These are phyloP conservation scores for Vitis hybrid DNA, from an alignment of 177 flowering plant genomes.

Conservation along the genomic window DNA sequence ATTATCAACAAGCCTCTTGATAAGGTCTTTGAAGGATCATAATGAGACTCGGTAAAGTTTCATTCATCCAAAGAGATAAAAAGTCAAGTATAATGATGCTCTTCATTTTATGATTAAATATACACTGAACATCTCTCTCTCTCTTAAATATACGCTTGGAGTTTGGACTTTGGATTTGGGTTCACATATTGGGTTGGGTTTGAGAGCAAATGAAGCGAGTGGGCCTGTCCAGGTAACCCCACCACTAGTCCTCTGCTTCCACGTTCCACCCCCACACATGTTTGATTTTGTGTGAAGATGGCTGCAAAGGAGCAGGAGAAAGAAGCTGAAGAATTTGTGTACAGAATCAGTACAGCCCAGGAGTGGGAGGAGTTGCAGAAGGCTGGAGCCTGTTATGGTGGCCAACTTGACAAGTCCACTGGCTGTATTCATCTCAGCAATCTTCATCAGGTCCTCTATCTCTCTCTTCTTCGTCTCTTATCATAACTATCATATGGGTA, in stretches of 20 bases:
- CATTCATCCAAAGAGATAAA: too few relatives aligned
- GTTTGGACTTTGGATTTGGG: too few relatives aligned
- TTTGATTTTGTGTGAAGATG: slow-evolving; percentile 8
- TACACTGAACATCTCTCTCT: too few relatives aligned
- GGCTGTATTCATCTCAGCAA: slow-evolving; percentile 82
- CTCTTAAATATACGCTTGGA: too few relatives aligned
- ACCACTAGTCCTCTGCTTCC: too few relatives aligned
- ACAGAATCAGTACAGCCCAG: slow-evolving; percentile 68
- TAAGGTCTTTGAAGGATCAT: too few relatives aligned
- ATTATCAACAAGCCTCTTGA: too few relatives aligned
- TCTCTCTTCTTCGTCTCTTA: neutral
- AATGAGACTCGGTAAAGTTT: too few relatives aligned
- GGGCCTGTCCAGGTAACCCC: too few relatives aligned
- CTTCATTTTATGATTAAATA: too few relatives aligned
- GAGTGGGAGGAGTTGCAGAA: slow-evolving; percentile 73
- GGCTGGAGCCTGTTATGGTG: slow-evolving; percentile 53
- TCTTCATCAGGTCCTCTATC: slow-evolving; percentile 60
- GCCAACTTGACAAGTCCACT: slow-evolving; percentile 61
- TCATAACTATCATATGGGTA: neutral
- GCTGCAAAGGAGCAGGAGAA: slow-evolving; percentile 16
- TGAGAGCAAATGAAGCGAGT: neutral
- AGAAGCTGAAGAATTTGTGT: slow-evolving; percentile 47
- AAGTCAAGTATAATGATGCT: too few relatives aligned
- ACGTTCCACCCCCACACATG: too few relatives aligned
- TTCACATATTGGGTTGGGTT: neutral